phyloP scores from a whole-genome alignment of 176 grass and related monocot genomes.

The Rhynchospora breviuscula region DNA sequence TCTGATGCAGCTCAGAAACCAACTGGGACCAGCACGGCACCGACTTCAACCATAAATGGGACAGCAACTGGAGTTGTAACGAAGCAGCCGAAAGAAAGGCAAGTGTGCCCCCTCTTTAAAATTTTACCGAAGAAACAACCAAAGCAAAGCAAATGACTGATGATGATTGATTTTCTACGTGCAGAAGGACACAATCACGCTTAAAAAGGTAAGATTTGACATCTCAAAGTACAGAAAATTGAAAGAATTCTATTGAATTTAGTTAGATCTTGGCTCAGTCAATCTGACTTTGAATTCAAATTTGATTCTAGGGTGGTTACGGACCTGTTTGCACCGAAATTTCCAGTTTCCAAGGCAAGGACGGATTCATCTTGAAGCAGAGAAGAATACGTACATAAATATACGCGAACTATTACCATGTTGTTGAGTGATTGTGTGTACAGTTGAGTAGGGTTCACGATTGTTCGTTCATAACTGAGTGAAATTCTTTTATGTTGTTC shows the following conservation, averaged over 20 bases:
- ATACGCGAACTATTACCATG: not conserved
- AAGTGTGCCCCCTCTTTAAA: conserved; percentile 44
- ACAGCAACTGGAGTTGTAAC: not conserved
- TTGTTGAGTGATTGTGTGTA: conserved; percentile 4
- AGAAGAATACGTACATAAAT: not conserved
- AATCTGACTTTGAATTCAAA: not conserved
- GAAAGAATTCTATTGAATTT: not conserved
- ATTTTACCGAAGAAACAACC: conserved; percentile 47
- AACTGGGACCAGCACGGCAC: not conserved
- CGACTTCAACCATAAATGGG: not conserved
- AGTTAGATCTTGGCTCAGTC: not conserved
- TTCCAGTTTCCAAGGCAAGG: not conserved
- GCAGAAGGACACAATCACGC: conserved; percentile 54
- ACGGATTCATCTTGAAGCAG: conserved; percentile 6
- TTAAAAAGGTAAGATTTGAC: conserved; percentile 45
- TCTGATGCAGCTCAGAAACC: conserved; percentile 20
- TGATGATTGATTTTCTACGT: conserved; percentile 34
- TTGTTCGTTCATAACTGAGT: too few relatives aligned
- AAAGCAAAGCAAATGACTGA: conserved; percentile 41
- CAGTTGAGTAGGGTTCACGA: not conserved
- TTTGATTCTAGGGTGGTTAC: conserved; percentile 48
- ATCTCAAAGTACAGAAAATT: not conserved
- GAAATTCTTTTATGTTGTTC: not conserved
- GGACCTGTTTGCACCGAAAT: conserved; percentile 27
- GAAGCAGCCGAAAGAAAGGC: conserved; percentile 40